phyloP scores from a whole-genome alignment of 345 rosid genomes.

The Gossypium arboreum region DNA sequence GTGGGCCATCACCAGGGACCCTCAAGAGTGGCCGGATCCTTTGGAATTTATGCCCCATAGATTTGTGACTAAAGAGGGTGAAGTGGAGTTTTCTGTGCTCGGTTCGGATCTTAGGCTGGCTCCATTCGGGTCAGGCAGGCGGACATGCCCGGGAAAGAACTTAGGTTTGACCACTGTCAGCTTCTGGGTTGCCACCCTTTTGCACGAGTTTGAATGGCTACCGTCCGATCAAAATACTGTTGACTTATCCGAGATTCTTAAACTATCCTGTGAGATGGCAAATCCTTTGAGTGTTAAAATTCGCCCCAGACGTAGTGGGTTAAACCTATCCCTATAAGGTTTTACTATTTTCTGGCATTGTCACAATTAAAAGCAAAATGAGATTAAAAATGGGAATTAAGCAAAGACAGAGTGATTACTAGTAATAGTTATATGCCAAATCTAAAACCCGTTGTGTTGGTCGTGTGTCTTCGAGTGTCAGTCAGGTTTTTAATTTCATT shows the following conservation, averaged over 20 bases:
- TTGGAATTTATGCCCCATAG: constrained; percentile 61
- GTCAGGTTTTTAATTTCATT: constrained; percentile 5
- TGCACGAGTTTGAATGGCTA: constrained; percentile 67
- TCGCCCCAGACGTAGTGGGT: constrained; percentile 32
- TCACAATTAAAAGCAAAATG: neutral
- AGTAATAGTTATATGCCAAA: neutral
- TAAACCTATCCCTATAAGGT: neutral
- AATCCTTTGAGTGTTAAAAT: constrained; percentile 51
- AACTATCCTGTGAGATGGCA: constrained; percentile 82
- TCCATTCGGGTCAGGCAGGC: constrained; percentile 88
- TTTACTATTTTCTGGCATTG: neutral
- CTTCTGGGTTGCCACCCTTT: constrained; percentile 60
- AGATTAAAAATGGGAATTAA: neutral
- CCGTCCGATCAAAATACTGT: constrained; percentile 33
- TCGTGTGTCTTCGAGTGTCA: constrained; percentile 3
- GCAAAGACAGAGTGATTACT: neutral
- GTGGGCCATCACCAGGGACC: constrained; percentile 95
- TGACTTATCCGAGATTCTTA: constrained; percentile 66
- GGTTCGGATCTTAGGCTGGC: constrained; percentile 87
- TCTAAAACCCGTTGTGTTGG: constrained; percentile 3
- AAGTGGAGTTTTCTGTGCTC: constrained; percentile 56
- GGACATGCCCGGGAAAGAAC: constrained; percentile 76
- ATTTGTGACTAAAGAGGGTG: constrained; percentile 40
- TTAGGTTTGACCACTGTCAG: constrained; percentile 62
- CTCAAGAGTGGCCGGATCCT: constrained; percentile 66